These are phyloP conservation scores for Lentinula novae-zelandiae DNA, from an alignment of 1,284 basidiomycete species.

Conservation along the genomic window DNA sequence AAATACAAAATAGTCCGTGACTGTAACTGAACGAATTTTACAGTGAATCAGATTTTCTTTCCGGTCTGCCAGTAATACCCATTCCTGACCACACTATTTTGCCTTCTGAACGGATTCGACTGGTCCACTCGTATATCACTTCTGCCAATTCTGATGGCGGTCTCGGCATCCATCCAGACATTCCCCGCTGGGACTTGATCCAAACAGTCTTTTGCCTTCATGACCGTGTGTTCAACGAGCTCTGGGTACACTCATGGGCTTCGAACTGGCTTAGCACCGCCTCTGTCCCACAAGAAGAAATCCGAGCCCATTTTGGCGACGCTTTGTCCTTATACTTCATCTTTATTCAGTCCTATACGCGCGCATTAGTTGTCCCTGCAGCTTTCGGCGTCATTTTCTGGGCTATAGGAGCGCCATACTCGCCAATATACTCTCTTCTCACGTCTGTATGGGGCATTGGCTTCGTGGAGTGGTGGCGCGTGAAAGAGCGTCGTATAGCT, in stretches of 20 bases:
- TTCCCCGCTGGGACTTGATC: constrained; percentile 73
- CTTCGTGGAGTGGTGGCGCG: constrained; percentile 90
- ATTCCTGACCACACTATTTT: constrained; percentile 37
- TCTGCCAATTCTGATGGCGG: constrained; percentile 70
- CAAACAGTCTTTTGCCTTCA: constrained; percentile 80
- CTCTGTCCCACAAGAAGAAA: constrained; percentile 53
- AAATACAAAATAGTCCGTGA: background rate
- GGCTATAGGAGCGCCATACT: constrained; percentile 68
- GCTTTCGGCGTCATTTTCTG: constrained; percentile 56
- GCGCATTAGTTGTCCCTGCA: constrained; percentile 71
- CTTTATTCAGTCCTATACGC: constrained; percentile 83
- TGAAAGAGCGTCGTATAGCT: constrained; percentile 76
- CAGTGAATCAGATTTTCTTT: constrained; percentile 62
- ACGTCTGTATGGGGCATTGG: constrained; percentile 77
- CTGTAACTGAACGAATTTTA: background rate
- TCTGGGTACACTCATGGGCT: constrained; percentile 70
- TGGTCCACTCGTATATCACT: constrained; percentile 75
- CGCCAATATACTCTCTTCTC: constrained; percentile 70
- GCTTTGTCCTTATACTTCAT: constrained; percentile 88
- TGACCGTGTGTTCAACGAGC: constrained; percentile 73
- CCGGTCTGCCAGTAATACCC: constrained; percentile 53
- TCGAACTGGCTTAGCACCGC: constrained; percentile 45
- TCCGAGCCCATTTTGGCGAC: constrained; percentile 78
- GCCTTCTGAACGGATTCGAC: constrained; percentile 72
- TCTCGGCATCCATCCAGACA: constrained; percentile 71